Base-by-base conservation (phyloP, 257 asterid genomes). In the Gardenia jasminoides region DNA sequence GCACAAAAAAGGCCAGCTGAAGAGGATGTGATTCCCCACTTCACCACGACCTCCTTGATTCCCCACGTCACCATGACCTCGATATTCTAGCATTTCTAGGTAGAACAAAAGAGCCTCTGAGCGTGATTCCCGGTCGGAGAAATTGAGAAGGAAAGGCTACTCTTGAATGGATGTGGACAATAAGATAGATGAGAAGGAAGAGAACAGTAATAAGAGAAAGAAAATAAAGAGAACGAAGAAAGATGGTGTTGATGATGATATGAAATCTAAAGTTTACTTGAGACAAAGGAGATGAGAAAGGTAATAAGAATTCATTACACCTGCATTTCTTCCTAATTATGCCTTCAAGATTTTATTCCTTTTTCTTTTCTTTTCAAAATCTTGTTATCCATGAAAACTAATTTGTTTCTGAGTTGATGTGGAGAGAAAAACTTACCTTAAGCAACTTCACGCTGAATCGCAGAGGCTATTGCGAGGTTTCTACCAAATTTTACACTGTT, bases 401-500 rank as follows among this genome's bases (percentile, higher is more conserved):
- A n/a, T 67, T 39, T 16, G 47, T 67, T 58, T 80, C n/a, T 69
- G 20, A 47, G 75, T 67, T 74, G 48, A 31, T 73, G 79, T 79
- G 99, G 97, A 91, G 81, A 91, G 97, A 64, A 85, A 84, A 83
- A 84, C 85, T 28, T 80, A 86, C 79, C 87, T 91, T 16, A 82
- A 87, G 85, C 92, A 92, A 62, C 97, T 95, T 77, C 99, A n/a
- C n/a, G n/a, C n/a, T n/a, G n/a, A n/a, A n/a, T n/a, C n/a, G n/a
- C n/a, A n/a, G n/a, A n/a, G n/a, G n/a, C n/a, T n/a, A n/a, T n/a
- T n/a, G n/a, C n/a, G n/a, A n/a, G n/a, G n/a, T n/a, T n/a, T n/a
- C n/a, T n/a, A n/a, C n/a, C n/a, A n/a, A n/a, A n/a, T n/a, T n/a
- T n/a, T n/a, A n/a, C n/a, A n/a, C n/a, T n/a, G n/a, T n/a, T n/a